Conservation (phyloP, 2,329 filamentous ascomycete genomes). For the Sporothrix mexicana region DNA sequence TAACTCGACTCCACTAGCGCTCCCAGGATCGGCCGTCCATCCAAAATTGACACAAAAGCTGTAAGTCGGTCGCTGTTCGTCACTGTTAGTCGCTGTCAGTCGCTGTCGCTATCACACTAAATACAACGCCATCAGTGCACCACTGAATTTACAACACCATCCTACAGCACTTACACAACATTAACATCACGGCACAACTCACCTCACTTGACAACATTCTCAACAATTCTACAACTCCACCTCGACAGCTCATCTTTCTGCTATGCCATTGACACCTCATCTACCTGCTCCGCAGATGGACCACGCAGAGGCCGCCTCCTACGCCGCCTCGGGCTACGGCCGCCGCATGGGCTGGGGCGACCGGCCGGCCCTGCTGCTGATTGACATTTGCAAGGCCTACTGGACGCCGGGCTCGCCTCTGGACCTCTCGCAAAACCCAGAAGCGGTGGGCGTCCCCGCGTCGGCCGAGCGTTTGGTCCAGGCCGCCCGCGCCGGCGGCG, state of each 20-base stretch:
- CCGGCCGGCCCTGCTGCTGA: slow-evolving; percentile 51
- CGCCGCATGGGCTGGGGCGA: slow-evolving; percentile 53
- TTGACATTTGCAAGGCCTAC: slow-evolving; percentile 56
- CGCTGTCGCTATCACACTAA: too few relatives aligned
- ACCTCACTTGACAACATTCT: not conserved
- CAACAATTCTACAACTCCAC: too few relatives aligned
- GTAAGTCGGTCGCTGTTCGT: too few relatives aligned
- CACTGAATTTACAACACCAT: not conserved
- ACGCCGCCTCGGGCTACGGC: slow-evolving; percentile 47
- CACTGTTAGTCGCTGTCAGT: too few relatives aligned
- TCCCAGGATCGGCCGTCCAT: not conserved
- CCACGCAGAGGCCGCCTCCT: slow-evolving; percentile 38
- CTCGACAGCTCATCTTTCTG: too few relatives aligned
- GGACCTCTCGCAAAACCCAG: slow-evolving; percentile 47
- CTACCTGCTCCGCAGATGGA: slow-evolving; percentile 10
- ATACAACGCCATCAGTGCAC: not conserved
- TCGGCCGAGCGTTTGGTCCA: slow-evolving; percentile 49
- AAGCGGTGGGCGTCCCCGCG: slow-evolving; percentile 45
- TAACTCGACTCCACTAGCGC: too few relatives aligned
- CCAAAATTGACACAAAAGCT: not conserved
- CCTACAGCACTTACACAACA: not conserved
- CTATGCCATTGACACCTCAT: not conserved
- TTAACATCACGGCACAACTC: not conserved
- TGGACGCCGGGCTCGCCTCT: slow-evolving; percentile 53
- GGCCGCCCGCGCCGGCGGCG: slow-evolving; percentile 47